Conservation (phyloP, 2,329 filamentous ascomycete species). For the Dissoconium aciculare region DNA sequence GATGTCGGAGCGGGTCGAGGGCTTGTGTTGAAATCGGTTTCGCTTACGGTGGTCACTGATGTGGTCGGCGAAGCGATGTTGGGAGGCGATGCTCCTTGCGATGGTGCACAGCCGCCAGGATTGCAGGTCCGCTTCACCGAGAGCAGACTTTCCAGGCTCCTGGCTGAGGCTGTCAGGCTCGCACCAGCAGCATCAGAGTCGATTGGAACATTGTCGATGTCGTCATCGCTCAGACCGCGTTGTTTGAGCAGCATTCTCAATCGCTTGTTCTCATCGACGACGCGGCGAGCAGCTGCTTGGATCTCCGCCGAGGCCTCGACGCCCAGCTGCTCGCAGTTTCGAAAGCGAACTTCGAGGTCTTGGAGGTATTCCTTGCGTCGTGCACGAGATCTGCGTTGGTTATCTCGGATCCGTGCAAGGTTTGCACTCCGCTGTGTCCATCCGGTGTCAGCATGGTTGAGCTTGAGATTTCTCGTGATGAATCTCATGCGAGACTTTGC, state of each 20-base stretch:
- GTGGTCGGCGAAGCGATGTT: neutral
- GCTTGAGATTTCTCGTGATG: too few species aligned
- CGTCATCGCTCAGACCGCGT: slow-evolving; percentile 42
- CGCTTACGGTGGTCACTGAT: too few species aligned
- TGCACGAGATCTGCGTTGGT: slow-evolving; percentile 61
- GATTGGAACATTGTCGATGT: slow-evolving; percentile 31
- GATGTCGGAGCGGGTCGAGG: too few species aligned
- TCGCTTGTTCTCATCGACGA: slow-evolving; percentile 54
- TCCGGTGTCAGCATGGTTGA: too few species aligned
- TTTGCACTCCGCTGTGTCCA: slow-evolving; percentile 25
- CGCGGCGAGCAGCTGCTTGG: slow-evolving; percentile 52
- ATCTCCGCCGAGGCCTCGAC: slow-evolving; percentile 57
- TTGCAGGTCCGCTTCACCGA: neutral
- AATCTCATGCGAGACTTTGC: too few species aligned
- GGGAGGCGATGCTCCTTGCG: neutral
- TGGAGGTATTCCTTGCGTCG: slow-evolving; percentile 58
- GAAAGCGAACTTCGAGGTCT: slow-evolving; percentile 51
- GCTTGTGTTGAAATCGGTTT: too few species aligned
- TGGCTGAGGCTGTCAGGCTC: slow-evolving; percentile 3
- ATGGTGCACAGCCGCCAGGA: slow-evolving; percentile 1
- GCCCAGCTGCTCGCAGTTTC: slow-evolving; percentile 48
- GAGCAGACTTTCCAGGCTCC: slow-evolving; percentile 1
- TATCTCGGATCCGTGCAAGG: slow-evolving; percentile 54
- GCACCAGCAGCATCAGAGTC: too few species aligned
- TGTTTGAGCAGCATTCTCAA: slow-evolving; percentile 45